A percentile compares a stretch with the other conserved stretches of the same genome.
Evolutionary conservation across 1,139 yeast species (phyloP).

Genomic region (Lodderomyces oxycetoniae): DNA sequence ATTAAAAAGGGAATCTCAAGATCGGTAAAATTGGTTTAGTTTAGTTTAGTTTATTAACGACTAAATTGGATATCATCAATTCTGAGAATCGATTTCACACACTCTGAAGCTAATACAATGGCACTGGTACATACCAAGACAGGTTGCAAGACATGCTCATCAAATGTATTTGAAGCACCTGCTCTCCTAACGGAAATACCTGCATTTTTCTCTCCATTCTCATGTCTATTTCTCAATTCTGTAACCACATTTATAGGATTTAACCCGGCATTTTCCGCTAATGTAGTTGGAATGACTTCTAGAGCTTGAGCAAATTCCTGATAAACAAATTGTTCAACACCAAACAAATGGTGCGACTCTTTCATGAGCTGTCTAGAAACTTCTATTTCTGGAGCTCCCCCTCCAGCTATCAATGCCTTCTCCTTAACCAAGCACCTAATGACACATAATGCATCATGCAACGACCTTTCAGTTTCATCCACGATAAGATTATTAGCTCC

Average conservation of each 20-base stretch:
- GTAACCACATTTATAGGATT: slow-evolving; percentile 94
- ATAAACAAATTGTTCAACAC: slow-evolving; percentile 93
- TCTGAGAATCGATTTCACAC: slow-evolving; percentile 91
- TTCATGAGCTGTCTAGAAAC: slow-evolving; percentile 74
- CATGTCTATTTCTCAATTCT: slow-evolving; percentile 89
- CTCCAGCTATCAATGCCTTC: slow-evolving; percentile 94
- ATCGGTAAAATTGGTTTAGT: slow-evolving; percentile 66
- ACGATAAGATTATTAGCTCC: slow-evolving; percentile 89
- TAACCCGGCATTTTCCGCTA: slow-evolving; percentile 97
- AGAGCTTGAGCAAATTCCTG: slow-evolving; percentile 93
- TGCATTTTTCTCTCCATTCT: slow-evolving; percentile 85
- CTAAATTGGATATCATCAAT: slow-evolving; percentile 86
- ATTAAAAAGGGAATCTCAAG: slow-evolving; percentile 87
- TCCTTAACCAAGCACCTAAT: slow-evolving; percentile 92
- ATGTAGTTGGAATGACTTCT: slow-evolving; percentile 93
- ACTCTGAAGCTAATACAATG: slow-evolving; percentile 88
- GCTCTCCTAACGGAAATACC: slow-evolving; percentile 94
- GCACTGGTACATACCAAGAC: slow-evolving; percentile 93
- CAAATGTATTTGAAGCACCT: slow-evolving; percentile 85
- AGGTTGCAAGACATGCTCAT: slow-evolving; percentile 95
- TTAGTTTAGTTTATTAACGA: slow-evolving; percentile 20
- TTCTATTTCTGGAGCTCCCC: slow-evolving; percentile 98
- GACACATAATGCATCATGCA: slow-evolving; percentile 97
- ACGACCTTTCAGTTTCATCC: slow-evolving; percentile 94
- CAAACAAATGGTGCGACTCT: slow-evolving; percentile 74